A percentile compares a stretch with the other conserved stretches of the same genome.
phyloP scores from a whole-genome alignment of 345 rosid species.

The Salix caprea region DNA sequence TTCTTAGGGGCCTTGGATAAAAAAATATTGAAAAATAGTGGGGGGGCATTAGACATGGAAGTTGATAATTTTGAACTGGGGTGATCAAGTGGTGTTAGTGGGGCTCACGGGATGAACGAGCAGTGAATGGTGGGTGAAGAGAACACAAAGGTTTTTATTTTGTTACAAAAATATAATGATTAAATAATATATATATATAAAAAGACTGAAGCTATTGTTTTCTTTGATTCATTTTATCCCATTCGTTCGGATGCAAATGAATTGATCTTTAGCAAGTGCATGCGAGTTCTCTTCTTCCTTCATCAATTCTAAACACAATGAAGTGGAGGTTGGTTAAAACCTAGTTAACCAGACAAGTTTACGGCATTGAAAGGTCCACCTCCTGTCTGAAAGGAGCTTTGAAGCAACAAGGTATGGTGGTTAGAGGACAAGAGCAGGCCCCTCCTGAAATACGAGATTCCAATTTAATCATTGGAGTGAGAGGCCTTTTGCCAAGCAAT shows the following conservation, averaged over 20 bases:
- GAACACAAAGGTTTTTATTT: neutral
- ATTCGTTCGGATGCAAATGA: no score
- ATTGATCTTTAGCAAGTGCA: no score
- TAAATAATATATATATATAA: no score
- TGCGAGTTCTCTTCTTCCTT: neutral
- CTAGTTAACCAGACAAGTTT: no score
- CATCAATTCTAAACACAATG: no score
- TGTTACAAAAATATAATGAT: neutral
- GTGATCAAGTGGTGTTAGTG: slow-evolving; percentile 8
- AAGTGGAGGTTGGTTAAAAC: no score
- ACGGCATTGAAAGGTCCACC: neutral
- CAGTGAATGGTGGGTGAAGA: slow-evolving; percentile 6
- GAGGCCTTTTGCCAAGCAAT: neutral
- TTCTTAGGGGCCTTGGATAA: neutral
- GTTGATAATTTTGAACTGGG: slow-evolving; percentile 3
- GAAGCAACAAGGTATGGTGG: slow-evolving; percentile 26
- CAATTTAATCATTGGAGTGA: slow-evolving; percentile 17
- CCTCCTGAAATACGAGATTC: slow-evolving; percentile 14
- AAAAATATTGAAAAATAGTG: neutral
- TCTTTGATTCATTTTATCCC: no score
- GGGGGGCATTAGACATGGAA: neutral
- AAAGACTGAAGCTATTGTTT: neutral
- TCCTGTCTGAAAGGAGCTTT: neutral
- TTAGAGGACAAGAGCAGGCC: slow-evolving; percentile 22
- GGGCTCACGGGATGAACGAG: slow-evolving; percentile 7